A percentile compares a stretch with the other conserved stretches of the same genome.
Conservation (phyloP, 306 rosid species). For the Trifolium dubium region DNA sequence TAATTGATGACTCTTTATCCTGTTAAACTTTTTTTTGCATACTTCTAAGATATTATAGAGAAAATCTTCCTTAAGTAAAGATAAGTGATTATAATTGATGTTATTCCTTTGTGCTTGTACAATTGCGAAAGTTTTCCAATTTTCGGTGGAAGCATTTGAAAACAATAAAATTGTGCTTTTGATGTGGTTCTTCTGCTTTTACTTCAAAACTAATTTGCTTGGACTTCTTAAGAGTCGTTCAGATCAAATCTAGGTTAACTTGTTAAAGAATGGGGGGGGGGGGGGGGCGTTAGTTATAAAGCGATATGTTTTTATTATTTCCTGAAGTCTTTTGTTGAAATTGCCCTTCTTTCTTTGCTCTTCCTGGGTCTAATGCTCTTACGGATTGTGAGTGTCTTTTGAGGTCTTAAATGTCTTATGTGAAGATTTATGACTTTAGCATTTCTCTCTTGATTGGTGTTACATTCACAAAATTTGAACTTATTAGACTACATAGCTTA, state of each 20-base stretch:
- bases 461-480: neutral
- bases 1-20: neutral
- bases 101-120: slow-evolving; percentile 16
- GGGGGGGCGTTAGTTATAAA: neutral
- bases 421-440: slow-evolving; percentile 11
- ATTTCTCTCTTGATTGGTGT: slow-evolving; percentile 18
- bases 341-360: neutral
- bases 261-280: slow-evolving; percentile 4
- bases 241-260: neutral
- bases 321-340: slow-evolving; percentile 8
- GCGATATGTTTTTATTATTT: neutral
- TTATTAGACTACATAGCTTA: neutral
- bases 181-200: neutral
- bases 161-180: neutral
- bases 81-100: neutral
- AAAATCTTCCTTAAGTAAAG: neutral
- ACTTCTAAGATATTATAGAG: slow-evolving; percentile 6
- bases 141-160: slow-evolving; percentile 36
- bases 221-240: neutral
- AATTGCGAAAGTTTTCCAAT: neutral
- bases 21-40: slow-evolving; percentile 2
- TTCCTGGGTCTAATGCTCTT: slow-evolving; percentile 5
- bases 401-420: neutral
- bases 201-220: slow-evolving; percentile 23
- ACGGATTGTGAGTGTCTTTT: neutral